Base-by-base conservation (phyloP, 495 filamentous ascomycete genomes). In the Baudoinia panamericana region DNA sequence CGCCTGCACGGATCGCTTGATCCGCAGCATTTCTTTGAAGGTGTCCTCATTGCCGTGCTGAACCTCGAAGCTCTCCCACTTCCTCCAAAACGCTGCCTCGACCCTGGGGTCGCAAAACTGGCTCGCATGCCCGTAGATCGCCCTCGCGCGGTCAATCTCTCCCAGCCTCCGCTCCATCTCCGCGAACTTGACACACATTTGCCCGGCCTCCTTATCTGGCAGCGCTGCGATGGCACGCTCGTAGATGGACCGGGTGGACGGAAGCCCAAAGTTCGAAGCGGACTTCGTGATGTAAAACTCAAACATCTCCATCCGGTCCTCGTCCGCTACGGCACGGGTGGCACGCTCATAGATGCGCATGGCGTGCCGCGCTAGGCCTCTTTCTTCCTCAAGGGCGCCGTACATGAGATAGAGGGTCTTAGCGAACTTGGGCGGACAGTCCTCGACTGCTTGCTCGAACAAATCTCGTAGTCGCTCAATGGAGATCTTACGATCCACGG, bases 201-300 rank as follows among this genome's bases (percentile, higher is more conserved):
- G 83, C 54, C 82, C 80, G 4, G 90, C 90, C 63, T 96, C 90
- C 52, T 75, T 78, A 58, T 99, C 92, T 0, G 92, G 90, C 20
- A 99, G 67, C 18, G 86, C 80, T 4, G 80, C 77, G 39, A 99
- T 92, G 15, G 88, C 87, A 31, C 85, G 77, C 62, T 96, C 90
- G 65, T 99, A 99, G 57, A 99, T 96, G 0, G 84, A 78, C 25
- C 90, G 70, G n/a, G 90, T 93, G 5, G 90, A 96, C 1, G 90
- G 82, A 17, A 99, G 70, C 5, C 90, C 90, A 48, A 99, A 99
- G 60, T 99, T 99, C 8, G 87, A 93, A 0, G 90, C 90, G 0
- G 87, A 94, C 56, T 99, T 96, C 33, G 92, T 95, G 58, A 99
- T 93, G 68, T 96, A 99, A 57, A 95, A 94, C 57, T 93, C 88